Percentiles rank a stretch among this genome's conserved stretches.
Conservation (phyloP, 768 basidiomycete genomes). For the Steccherinum ochraceum region DNA sequence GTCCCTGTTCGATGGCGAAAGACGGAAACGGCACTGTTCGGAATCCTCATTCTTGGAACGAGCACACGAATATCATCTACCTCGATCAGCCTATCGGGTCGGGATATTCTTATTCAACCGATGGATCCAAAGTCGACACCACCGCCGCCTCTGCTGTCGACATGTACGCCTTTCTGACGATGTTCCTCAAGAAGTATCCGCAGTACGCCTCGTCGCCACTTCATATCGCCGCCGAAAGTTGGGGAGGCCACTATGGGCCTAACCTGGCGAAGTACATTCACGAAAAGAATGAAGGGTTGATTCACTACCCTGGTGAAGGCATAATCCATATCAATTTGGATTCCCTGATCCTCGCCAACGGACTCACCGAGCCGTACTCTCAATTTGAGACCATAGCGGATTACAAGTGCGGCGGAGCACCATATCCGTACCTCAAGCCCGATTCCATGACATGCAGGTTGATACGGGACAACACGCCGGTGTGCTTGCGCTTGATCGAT, state of each 20-base stretch:
- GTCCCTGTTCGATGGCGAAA: slow-evolving; percentile 18
- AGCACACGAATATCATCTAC: slow-evolving; percentile 26
- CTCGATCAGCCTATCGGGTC: slow-evolving; percentile 33
- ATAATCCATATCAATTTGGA: slow-evolving; percentile 33
- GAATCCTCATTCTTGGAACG: slow-evolving; percentile 41
- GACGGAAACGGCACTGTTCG: slow-evolving; percentile 8
- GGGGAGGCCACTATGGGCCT: slow-evolving; percentile 19
- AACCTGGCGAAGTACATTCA: slow-evolving; percentile 13
- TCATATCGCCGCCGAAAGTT: slow-evolving; percentile 28
- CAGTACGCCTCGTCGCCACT: slow-evolving; percentile 23
- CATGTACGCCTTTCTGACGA: slow-evolving; percentile 26
- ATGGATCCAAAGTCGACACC: slow-evolving; percentile 18
- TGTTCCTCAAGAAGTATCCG: slow-evolving; percentile 27
- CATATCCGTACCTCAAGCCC: slow-evolving; percentile 25
- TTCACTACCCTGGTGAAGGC: slow-evolving; percentile 10
- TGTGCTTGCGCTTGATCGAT: slow-evolving; percentile 69
- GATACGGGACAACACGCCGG: slow-evolving; percentile 58
- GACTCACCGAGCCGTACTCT: slow-evolving; percentile 31
- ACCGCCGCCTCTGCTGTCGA: slow-evolving; percentile 28
- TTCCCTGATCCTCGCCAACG: slow-evolving; percentile 44
- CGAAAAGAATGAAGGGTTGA: slow-evolving; percentile 13
- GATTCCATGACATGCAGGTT: slow-evolving; percentile 59
- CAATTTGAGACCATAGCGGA: slow-evolving; percentile 23
- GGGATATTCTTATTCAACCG: slow-evolving; percentile 38
- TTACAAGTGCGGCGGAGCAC: slow-evolving; percentile 18